Evolutionary conservation across 2,329 filamentous ascomycete genomes (phyloP), one percentile per base, ranked within the genome.

Genomic region (Cladosporium sp.): DNA sequence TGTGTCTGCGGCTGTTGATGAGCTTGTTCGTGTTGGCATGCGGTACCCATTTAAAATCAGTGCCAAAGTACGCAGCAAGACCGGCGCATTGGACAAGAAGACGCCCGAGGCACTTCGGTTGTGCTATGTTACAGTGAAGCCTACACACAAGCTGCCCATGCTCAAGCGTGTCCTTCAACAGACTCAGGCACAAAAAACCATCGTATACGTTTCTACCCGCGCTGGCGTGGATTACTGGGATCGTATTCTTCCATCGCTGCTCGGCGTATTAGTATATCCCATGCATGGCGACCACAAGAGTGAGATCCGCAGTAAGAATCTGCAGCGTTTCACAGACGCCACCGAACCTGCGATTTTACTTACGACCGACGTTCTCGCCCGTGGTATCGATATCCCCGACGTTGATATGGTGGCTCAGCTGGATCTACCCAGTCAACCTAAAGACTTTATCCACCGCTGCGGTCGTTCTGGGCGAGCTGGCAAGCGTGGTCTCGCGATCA

Each of bases 161-260:
- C 70, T 96, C 2, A 78, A 82, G 43, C 80, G 84, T 24, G 76
- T 97, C 0, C 75, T 97, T 2, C 74, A 80, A 17, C 77, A 79
- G 12, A 54, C 45, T 2, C 53, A 61, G 19, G 92, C 92, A 0
- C 84, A 91, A 57, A 90, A 91, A 63, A 86, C 84, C 27, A 96
- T 99, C 48, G 77, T 96, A 47, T 99, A 96, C 66, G 78, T 97
- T 18, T 95, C 91, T 0, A 96, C 92, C 2, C 96, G 93, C 67
- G 91, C 90, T 27, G 88, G 88, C 1, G 93, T 99, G 54, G 92
- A 97, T 68, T 97, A 97, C 70, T 95, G 95, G 66, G 84, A 91
- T 54, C 80, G 89, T 58, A 75, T 95, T 5, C 75, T 99, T 1
- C 87, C 88, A 0, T 70, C 78, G 2, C 71, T 96, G 5, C 73